These are phyloP conservation scores for Tetradesmus obliquus DNA, from an alignment of 139 green algal genomes.

Conservation along the genomic window DNA sequence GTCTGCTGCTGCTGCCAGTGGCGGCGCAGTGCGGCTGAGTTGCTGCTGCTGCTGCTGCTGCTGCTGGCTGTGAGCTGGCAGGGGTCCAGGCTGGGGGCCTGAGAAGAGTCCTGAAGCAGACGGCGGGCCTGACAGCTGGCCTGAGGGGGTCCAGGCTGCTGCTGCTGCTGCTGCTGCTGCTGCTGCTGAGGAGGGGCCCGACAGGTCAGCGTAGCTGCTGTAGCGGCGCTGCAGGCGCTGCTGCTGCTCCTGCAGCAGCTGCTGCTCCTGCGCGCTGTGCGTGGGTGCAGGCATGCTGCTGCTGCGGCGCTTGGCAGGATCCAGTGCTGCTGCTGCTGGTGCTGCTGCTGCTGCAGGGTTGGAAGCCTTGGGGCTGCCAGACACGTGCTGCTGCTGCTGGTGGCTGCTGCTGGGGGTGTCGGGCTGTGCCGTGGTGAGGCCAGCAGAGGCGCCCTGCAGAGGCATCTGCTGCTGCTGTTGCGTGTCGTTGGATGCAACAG, in stretches of 20 bases:
- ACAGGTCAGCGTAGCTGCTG: conserved; percentile 12
- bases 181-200: background rate
- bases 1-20: background rate
- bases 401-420: background rate
- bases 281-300: background rate
- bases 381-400: background rate
- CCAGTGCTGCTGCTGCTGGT: background rate
- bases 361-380: background rate
- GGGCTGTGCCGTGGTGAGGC: background rate
- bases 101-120: background rate
- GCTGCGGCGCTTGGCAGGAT: background rate
- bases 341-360: background rate
- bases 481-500: background rate
- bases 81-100: background rate
- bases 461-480: background rate
- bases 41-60: background rate
- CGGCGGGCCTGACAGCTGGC: background rate
- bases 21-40: background rate
- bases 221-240: background rate
- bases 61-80: background rate
- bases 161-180: background rate
- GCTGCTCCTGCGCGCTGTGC: background rate
- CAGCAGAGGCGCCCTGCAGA: background rate
- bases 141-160: background rate
- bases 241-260: conserved; percentile 25